Evolutionary conservation across 1,284 basidiomycete species (phyloP), one percentile per base, ranked within the genome.

Genomic region (Cerrena zonata): DNA sequence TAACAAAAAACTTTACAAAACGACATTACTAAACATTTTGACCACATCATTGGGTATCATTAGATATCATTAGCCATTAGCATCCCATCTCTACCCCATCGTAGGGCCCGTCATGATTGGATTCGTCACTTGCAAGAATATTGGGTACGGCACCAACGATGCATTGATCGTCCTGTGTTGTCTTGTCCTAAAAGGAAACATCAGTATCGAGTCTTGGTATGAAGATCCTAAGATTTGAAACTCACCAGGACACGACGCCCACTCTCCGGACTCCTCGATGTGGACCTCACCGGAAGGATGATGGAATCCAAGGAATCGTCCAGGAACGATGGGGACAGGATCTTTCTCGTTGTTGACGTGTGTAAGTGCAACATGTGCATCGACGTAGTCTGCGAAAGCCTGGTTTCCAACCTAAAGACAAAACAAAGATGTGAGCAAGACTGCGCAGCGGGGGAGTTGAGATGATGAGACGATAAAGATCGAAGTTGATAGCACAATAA

Each of bases 251-350:
- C 79, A 80, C 0, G 61, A 55, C 15, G 66, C 64, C 79, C 82
- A 84, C 23, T 68, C 65, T 2, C 64, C 67, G 1, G 68, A 68
- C 26, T 73, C 72, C 49, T 71, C 54, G 45, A 85, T 83, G 55
- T 85, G 82, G 7, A 78, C 67, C 63, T 86, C 84, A 2, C 82
- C 82, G 0, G 71, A 68, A 0, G 78, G 69, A 55, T 86, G 84
- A 22, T 71, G 70, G 64, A 66, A 86, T 2, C 74, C 81, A 30
- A 83, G 54, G 63, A 57, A 58, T 27, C 58, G 68, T 4, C 77
- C 78, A 27, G 58, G 54, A 12, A 63, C 49, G 49, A 64, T 67
- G 2, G 65, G 65, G 2, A 65, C 52, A n/a, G 56, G 48, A 55
- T 67, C 65, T 39, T 65, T 53, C 55, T 58, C 49, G 58, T 67